Base-by-base conservation (phyloP, 2,329 filamentous ascomycete genomes). In the Huntiella savannae region DNA sequence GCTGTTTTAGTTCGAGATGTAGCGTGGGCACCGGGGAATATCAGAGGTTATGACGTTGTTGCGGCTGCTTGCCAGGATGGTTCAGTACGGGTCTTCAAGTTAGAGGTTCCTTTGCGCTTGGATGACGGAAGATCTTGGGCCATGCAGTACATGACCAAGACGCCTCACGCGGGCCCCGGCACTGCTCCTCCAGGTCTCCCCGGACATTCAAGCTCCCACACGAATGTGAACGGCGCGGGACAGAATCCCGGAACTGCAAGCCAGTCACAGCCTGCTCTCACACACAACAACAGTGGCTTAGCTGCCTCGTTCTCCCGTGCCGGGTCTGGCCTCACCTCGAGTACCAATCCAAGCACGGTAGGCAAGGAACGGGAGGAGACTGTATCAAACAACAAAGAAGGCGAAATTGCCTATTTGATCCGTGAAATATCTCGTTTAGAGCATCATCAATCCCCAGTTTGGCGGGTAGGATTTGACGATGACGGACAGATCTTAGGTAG, bases 11-110 rank as follows among this genome's bases (percentile, higher is more conserved):
- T 95, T 5, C 72, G 88, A 41, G 87, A 95, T 58, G 74, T 95
- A 1, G 79, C 84, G 2, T 98, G 91, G 91, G 85, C 88, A 1
- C 82, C 86, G 41, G 88, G 86, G 10, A 92, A 86, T 53, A 85
- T 92, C 55, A 69, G 87, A 35, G 88, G 88, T 1, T 88, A 84
- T 59, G 91, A 98, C 59, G 72, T 88, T 48, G 73, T 96, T 54
- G 91, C 88, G 3, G 92, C 87, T 4, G 88, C 86, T 2, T 91
- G 84, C 58, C 92, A 92, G 60, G 91, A 98, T 58, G 88, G 91
- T 3, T 79, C 77, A 54, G 77, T 95, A 36, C 73, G 88, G 36
- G 80, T 98, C n/a, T 94, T 92, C 57, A 77, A 88, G 54, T 60
- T 93, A 13, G 75, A 78, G 33, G 81, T 80, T 0, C 35, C 19